Evolutionary conservation across 129 eudicot species (phyloP), one percentile per base, ranked within the genome.

Genomic region (Silybum marianum): DNA sequence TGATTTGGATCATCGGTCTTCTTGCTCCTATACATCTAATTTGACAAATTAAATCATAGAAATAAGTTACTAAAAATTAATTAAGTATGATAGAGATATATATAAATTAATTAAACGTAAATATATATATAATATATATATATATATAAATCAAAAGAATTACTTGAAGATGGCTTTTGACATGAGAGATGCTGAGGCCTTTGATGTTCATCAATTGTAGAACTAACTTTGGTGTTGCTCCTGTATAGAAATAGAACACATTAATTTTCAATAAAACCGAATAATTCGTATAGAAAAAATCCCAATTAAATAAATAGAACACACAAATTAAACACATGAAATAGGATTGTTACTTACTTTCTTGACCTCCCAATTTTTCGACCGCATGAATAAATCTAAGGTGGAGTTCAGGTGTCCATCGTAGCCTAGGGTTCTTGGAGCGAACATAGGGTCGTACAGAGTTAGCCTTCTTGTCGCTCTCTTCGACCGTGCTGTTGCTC

Each of bases 141-240:
- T 32, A 8, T 25, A 39, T 39, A 32, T 11, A 2, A 39, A 66
- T 42, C 9, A 2, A 19, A 66, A 58, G 19, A 9, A 80, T 19
- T 12, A 92, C 97, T 88, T 92, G 97, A 87, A 92, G 97, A 82
- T 92, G 97, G 87, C 97, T 92, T 81, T 92, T 92, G 86, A 92
- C 93, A 86, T 92, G 97, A 85, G 95, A 90, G 84, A 92, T 92
- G 83, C 91, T 90, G 24, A 92, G 95, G 48, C 97, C 95, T 87
- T 92, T 92, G 42, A 92, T 78, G 70, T 92, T 90, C 97, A 92
- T 92, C 83, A 88, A 36, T 36, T 92, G 97, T 76, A 92, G 97
- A 78, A 92, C 97, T 78, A 92, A 88, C 77, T 92, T 92, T 2
- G 97, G 97, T 58, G 97, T 92, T 82, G 97, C 97, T 69, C 89